Evolutionary conservation across 2,329 filamentous ascomycete species (phyloP).

Genomic region (Phoma sp.): DNA sequence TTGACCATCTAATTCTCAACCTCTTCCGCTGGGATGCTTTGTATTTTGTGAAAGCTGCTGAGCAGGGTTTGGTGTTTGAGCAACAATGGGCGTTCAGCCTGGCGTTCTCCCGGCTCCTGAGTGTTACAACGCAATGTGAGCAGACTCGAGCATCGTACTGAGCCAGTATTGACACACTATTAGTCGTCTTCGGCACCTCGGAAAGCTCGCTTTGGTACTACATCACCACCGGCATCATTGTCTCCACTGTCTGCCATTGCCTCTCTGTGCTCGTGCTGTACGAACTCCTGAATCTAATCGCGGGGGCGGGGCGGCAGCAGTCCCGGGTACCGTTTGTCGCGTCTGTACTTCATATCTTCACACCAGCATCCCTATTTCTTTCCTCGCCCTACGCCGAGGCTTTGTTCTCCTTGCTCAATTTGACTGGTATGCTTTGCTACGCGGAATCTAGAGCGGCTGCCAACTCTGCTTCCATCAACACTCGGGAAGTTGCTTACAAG

Average conservation of each 20-base stretch:
- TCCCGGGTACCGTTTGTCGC: slow-evolving; percentile 68
- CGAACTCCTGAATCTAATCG: slow-evolving; percentile 65
- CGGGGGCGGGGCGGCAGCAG: slow-evolving; percentile 33
- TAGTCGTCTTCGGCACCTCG: slow-evolving; percentile 25
- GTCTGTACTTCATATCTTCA: slow-evolving; percentile 78
- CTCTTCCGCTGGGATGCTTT: slow-evolving; percentile 82
- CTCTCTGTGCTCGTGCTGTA: slow-evolving; percentile 76
- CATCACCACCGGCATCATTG: slow-evolving; percentile 64
- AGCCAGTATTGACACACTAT: slow-evolving; percentile 46
- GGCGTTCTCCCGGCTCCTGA: slow-evolving; percentile 57
- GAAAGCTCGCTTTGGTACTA: slow-evolving; percentile 31
- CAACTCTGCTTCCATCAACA: slow-evolving; percentile 32
- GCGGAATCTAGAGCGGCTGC: slow-evolving; percentile 50
- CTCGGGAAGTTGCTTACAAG: slow-evolving; percentile 51
- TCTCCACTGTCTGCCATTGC: slow-evolving; percentile 79
- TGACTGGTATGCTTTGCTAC: slow-evolving; percentile 75
- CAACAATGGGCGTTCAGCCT: slow-evolving; percentile 86
- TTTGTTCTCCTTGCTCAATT: slow-evolving; percentile 77
- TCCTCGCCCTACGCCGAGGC: slow-evolving; percentile 86
- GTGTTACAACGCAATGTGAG: slow-evolving; percentile 52
- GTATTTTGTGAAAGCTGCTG: slow-evolving; percentile 71
- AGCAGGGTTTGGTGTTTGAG: slow-evolving; percentile 72
- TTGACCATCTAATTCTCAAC: slow-evolving; percentile 56
- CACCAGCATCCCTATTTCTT: slow-evolving; percentile 87
- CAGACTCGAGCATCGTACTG: slow-evolving; percentile 11